Evolutionary conservation across 257 asterid species (phyloP), one percentile per base, ranked within the genome.

Genomic region (Misopates orontium): DNA sequence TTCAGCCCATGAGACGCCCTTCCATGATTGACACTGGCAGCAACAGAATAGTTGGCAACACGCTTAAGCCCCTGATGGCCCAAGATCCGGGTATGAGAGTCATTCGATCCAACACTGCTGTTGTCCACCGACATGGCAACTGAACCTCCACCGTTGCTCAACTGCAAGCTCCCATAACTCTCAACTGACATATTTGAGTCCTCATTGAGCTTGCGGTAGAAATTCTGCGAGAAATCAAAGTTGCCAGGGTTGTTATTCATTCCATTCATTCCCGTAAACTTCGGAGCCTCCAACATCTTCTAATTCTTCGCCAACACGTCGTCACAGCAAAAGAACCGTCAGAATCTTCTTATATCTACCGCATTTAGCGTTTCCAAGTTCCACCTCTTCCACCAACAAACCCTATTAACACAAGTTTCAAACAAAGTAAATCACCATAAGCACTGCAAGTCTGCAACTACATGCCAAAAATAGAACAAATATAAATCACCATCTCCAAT

Each of bases 81-180:
- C 69, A 87, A 67, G 19, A 85, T 83, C 4, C 81, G 92, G 49
- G 93, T 87, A 71, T 81, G 80, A 0, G 95, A 87, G 62, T 81
- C 86, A 67, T 79, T 85, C 20, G 95, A 87, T 41, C 88, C 92
- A 48, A 83, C 86, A 64, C 95, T 87, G 73, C 92, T 87, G 74
- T 84, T 84, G 66, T 87, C 92, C 82, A 83, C 67, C 0, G 92
- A 84, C 95, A 87, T 85, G 49, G 95, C 88, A 59, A 83, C 92
- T 18, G 90, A 85, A 31, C 87, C 94, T 56, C 94, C 94, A 32
- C 89, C 87, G 31, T 75, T 83, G 82, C 84, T 87, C 90, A 81
- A 61, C 73, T 75, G 87, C 82, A 84, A 71, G 86, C 91, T 84
- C 64, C 84, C 92, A 54, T 80, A 82, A 75, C 95, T 85, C 58